Evolutionary conservation across 805 yeast species (phyloP).

Genomic region (Nakazawaea sp.): DNA sequence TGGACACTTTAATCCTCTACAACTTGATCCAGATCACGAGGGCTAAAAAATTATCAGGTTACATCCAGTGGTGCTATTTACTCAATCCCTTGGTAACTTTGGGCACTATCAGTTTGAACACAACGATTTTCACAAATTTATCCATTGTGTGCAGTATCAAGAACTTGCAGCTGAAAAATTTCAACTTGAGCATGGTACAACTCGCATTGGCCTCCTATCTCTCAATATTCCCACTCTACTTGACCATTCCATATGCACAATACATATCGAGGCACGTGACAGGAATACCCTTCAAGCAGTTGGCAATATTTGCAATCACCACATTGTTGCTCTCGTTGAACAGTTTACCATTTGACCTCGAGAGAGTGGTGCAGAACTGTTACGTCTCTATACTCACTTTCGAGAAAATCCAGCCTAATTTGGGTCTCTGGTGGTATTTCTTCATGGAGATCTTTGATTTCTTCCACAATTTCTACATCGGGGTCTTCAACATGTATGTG

Average conservation of each 20-base stretch:
- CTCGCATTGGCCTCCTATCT: slow-evolving; percentile 62
- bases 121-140: slow-evolving; percentile 55
- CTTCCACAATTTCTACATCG: slow-evolving; percentile 75
- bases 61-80: slow-evolving; percentile 44
- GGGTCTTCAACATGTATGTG: slow-evolving; percentile 74
- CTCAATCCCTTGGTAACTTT: slow-evolving; percentile 77
- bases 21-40: slow-evolving; percentile 44
- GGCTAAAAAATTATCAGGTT: slow-evolving; percentile 30
- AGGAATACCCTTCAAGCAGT: slow-evolving; percentile 17
- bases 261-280: slow-evolving; percentile 10
- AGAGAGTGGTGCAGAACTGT: slow-evolving; percentile 7
- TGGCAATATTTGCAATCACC: slow-evolving; percentile 21
- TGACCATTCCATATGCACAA: slow-evolving; percentile 51
- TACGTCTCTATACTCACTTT: slow-evolving; percentile 40
- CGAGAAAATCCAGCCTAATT: slow-evolving; percentile 74
- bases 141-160: slow-evolving; percentile 40
- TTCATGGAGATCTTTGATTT: slow-evolving; percentile 93
- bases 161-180: slow-evolving; percentile 34
- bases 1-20: slow-evolving; percentile 55
- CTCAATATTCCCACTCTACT: slow-evolving; percentile 52
- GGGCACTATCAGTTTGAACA: slow-evolving; percentile 62
- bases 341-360: slow-evolving; percentile 22
- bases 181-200: slow-evolving; percentile 37
- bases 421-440: slow-evolving; percentile 98
- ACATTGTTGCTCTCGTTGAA: slow-evolving; percentile 23